Base-by-base conservation (phyloP, 1,139 yeast species). In the Suhomyces maxii region DNA sequence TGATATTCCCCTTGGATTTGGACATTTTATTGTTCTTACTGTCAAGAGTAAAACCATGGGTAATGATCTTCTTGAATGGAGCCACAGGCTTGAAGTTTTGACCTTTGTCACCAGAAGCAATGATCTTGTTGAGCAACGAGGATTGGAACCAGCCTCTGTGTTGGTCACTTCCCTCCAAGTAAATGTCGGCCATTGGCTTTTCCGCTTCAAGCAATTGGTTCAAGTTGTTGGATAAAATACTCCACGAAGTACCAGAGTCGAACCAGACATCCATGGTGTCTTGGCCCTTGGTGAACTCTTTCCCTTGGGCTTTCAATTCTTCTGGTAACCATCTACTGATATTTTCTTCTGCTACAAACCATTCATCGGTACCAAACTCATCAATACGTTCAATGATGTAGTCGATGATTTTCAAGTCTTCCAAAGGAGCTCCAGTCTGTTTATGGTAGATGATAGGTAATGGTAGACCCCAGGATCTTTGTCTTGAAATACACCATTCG, bases 181-280 rank as follows among this genome's bases (percentile, higher is more conserved):
- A 91, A 12, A 89, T 77, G 61, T 91, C 95, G 0, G 96, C 88
- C 7, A 85, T 63, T 8, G 66, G 73, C 48, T 69, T 51, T 56
- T 54, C 42, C 3, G 54, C 25, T 1, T 52, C 46, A 11, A 75
- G 70, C 11, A 53, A 39, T 34, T 37, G 39, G 9, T 54, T 52
- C 42, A 76, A 58, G 52, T 73, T 73, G 25, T 71, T 62, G 33
- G 67, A 71, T 31, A 89, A 71, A 38, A 82, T 80, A 7, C 84
- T 80, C 99, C 99, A 93, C 33, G 95, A 85, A 1, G 96, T 83
- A 0, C 99, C 99, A 36, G 96, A 88, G 63, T 93, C 99, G 69
- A 93, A 91, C 99, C 99, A 93, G 8, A 93, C 99, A 66, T 93
- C 99, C 91, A 93, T 87, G 0, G 99, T 93, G 57, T 95, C 99